Conservation (phyloP, 495 filamentous ascomycete species). For the Penicillium soppii region DNA sequence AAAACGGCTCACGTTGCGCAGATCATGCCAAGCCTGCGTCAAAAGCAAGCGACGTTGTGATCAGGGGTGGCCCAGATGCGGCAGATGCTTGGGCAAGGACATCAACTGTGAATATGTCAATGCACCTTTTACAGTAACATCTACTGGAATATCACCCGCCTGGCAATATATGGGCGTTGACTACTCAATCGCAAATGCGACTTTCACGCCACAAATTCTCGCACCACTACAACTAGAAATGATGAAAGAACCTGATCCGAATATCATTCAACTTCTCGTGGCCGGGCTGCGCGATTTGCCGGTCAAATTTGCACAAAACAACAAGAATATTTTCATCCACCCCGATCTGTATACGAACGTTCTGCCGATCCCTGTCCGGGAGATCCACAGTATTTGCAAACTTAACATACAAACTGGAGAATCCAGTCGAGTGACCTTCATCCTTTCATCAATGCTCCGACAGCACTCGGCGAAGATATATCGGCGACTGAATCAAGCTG, state of each 20-base stretch:
- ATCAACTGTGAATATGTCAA: conserved; percentile 38
- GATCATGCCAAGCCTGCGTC: conserved; percentile 44
- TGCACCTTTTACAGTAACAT: conserved; percentile 18
- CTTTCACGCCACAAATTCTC: not conserved
- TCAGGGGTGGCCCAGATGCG: conserved; percentile 36
- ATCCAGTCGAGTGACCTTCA: conserved; percentile 10
- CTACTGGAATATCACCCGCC: no score
- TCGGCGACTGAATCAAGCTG: conserved; percentile 16
- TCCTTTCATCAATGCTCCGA: conserved; percentile 13
- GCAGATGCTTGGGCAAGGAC: conserved; percentile 33
- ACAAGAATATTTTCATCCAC: conserved; percentile 39
- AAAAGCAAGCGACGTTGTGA: conserved; percentile 47
- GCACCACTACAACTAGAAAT: conserved; percentile 24
- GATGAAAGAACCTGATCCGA: conserved; percentile 22
- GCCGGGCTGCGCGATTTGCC: conserved; percentile 21
- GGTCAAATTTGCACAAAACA: conserved; percentile 11
- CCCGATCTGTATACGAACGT: conserved; percentile 26
- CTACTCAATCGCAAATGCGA: not conserved
- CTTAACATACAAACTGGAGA: conserved; percentile 13
- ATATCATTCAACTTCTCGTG: conserved; percentile 22
- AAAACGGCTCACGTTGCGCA: conserved; percentile 20
- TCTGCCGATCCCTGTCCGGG: conserved; percentile 29
- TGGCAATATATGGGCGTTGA: not conserved
- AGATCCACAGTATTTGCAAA: conserved; percentile 23
- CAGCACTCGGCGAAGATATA: conserved; percentile 20